Conservation (phyloP, 176 grass and related monocot genomes). For the Aegilops longissima region DNA sequence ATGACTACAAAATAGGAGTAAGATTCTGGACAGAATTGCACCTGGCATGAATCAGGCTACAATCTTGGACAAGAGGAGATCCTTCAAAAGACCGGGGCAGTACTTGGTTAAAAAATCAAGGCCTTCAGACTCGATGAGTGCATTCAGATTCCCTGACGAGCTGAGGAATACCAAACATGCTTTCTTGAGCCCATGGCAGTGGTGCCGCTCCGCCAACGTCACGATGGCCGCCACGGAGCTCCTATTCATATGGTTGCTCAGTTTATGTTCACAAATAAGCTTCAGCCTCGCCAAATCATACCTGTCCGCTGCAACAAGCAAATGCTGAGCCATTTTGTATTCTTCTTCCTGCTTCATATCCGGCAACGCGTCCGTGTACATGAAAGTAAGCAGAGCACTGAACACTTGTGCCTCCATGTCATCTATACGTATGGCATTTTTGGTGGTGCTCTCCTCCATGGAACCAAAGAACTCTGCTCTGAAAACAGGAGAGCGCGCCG, state of each 20-base stretch:
- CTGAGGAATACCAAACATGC: conserved; percentile 15
- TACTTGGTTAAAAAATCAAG: not conserved
- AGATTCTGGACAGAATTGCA: not conserved
- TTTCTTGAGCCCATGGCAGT: conserved; percentile 5
- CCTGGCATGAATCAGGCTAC: not conserved
- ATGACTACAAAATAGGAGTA: not conserved
- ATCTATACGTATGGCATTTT: too few species aligned
- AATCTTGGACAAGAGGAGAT: not conserved
- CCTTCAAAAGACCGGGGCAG: not conserved
- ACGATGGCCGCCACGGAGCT: not conserved
- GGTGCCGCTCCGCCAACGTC: conserved; percentile 20
- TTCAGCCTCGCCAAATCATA: conserved; percentile 45
- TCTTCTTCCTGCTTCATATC: not conserved
- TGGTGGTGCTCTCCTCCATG: not conserved
- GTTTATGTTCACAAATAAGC: conserved; percentile 39
- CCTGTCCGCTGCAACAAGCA: conserved; percentile 46
- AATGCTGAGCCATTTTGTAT: not conserved
- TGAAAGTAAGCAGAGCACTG: too few species aligned
- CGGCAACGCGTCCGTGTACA: too few species aligned
- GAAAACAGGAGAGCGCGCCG: not conserved
- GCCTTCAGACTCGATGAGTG: not conserved
- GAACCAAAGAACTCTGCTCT: not conserved
- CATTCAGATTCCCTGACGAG: not conserved
- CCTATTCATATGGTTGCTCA: not conserved
- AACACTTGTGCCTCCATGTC: too few species aligned